Base-by-base conservation (phyloP, 2,329 filamentous ascomycete species). In the Alternaria sp. region DNA sequence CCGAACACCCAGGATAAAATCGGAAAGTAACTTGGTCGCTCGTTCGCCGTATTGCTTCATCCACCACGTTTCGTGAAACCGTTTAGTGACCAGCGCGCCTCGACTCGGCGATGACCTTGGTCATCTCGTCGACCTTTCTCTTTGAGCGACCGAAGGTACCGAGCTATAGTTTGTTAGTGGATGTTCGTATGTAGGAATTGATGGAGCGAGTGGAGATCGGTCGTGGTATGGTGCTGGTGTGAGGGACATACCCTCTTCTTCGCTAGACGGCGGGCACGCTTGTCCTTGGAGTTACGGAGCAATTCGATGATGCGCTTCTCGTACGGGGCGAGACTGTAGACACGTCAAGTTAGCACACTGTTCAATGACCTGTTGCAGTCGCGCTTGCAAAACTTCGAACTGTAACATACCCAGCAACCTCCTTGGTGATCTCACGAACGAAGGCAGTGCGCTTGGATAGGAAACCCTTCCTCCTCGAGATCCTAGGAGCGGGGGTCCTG, bases 121-220 rank as follows among this genome's bases (percentile, higher is more conserved):
- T 92, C 85, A 99, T 92, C 86, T 98, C 94, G 81, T 99, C 95
- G 74, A 99, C 95, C 94, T 99, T 99, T 82, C 88, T 90, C 94
- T 99, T 99, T 80, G 94, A 94, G 83, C 95, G 94, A 80, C 92
- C 91, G 84, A 98, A 98, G 76, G 95, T 98, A 81, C 95, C 95
- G 86, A 99, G 93, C 90, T 95, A 61, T 62, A 17, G 9, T 23
- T 10, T 59, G 70, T 77, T 69, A 78, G 74, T 67, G 54, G 51
- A 42, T 51, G 54, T 42, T 60, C 56, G 46, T 48, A 51, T n/a
- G 23, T 33, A 31, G 51, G 45, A 37, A 36, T 33, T 40, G 13
- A 40, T 42, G 26, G 26, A 49, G 31, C 53, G 39, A 40, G 45
- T 45, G n/a, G 37, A 52, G 39, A 37, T 52, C 50, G 41, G n/a